Base-by-base conservation (phyloP, 208 protist genomes). In the Wallacemonas sp. region DNA sequence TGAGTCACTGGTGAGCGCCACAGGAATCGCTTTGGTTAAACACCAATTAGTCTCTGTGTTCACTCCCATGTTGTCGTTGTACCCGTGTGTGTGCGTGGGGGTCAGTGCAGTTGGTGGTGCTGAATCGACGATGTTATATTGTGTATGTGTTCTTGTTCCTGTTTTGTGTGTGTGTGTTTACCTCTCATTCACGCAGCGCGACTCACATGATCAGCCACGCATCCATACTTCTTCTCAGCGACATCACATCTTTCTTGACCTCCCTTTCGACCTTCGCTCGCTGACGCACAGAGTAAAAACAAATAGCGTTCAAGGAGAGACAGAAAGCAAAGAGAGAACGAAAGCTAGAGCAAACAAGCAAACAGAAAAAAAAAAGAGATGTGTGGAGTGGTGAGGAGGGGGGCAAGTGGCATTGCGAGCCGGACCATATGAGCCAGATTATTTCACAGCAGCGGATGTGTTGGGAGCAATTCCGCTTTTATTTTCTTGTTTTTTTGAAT, bases 281-380 rank as follows among this genome's bases (percentile, higher is more conserved):
- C 42, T 48, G 11, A 2, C 0, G n/a, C 10, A 48, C 42, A 48
- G 7, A 48, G n/a, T 48, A 16, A 74, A 50, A 41, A 64, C 61
- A 1, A 10, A 52, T 3, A 5, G 36, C 38, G 46, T 22, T 8
- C 20, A 16, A 65, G 20, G 14, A 16, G 8, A 11, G 31, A 62
- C 14, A 31, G 20, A 62, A 36, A 72, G 50, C 25, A 57, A 57
- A 23, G 20, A 62, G 25, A 65, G 52, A 64, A 28, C 52, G 38
- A 23, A 45, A 72, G 38, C 26, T 48, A 11, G 18, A 20, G 22
- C 48, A 45, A 59, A 12, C 31, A 48, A 48, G 14, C 49, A 65
- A 49, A 46, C 28, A 29, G 61, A 55, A 26, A 7, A 18, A 32
- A 4, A 26, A 33, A 66, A 32, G 2, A 57, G 12, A 49, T 14